phyloP scores from a whole-genome alignment of 78 protist genomes.

The Reticulomyxa filosa region DNA sequence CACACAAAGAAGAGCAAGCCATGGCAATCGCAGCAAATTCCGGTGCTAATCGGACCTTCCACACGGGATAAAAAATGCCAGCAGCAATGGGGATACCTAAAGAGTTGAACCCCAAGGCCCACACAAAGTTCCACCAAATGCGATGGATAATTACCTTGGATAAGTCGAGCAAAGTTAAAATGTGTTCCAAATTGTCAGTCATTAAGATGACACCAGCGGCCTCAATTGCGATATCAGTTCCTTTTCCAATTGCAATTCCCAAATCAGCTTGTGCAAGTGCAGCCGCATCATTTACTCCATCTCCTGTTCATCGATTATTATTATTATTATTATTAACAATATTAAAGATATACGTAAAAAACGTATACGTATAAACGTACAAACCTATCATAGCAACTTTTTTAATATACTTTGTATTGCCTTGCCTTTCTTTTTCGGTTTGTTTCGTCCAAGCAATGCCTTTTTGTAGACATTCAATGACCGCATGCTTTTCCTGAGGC shows the following conservation, averaged over 20 bases:
- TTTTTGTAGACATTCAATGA: too few species aligned
- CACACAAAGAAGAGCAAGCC: not conserved
- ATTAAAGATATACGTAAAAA: too few species aligned
- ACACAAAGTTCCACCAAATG: slow-evolving; percentile 11
- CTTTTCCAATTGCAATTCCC: slow-evolving; percentile 10
- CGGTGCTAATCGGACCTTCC: slow-evolving; percentile 51
- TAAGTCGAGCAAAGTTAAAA: not conserved
- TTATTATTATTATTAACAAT: too few species aligned
- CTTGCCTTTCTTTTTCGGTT: too few species aligned
- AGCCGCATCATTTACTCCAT: slow-evolving; percentile 13
- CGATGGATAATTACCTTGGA: not conserved
- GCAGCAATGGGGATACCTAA: slow-evolving; percentile 46
- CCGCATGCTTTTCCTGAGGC: too few species aligned
- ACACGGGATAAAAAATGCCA: slow-evolving; percentile 36
- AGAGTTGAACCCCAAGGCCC: slow-evolving; percentile 20
- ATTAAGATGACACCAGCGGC: slow-evolving; percentile 1
- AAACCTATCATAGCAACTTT: too few species aligned
- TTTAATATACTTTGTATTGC: too few species aligned
- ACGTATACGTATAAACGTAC: too few species aligned
- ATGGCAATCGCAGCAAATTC: slow-evolving; percentile 10
- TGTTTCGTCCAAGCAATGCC: too few species aligned
- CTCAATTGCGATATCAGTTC: slow-evolving; percentile 4
- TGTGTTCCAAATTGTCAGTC: not conserved
- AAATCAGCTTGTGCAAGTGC: slow-evolving; percentile 10
- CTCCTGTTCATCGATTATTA: too few species aligned